These are phyloP conservation scores for Alternaria panax DNA, from an alignment of 2,329 filamentous ascomycete species.

Conservation along the genomic window DNA sequence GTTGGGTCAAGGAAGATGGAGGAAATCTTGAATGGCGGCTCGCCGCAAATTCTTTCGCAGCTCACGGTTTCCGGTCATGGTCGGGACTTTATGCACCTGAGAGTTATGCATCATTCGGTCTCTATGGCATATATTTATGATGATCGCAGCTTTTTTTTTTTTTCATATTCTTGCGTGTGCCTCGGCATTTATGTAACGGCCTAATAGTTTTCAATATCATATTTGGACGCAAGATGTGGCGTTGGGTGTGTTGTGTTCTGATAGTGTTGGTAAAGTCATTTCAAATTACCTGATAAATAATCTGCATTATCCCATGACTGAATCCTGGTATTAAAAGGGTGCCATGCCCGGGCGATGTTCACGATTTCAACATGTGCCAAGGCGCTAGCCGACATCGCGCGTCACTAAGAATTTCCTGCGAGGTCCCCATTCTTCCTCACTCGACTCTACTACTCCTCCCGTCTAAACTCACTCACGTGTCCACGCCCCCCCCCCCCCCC, in stretches of 20 bases:
- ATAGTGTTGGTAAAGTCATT: constrained; percentile 26
- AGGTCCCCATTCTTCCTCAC: constrained; percentile 9
- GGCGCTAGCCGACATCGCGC: constrained; percentile 5
- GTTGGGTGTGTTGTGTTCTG: constrained; percentile 7
- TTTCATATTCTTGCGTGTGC: constrained; percentile 20
- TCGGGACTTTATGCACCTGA: constrained; percentile 20
- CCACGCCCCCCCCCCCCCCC: constrained; percentile 10
- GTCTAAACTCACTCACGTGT: constrained; percentile 15
- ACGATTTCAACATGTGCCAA: neutral
- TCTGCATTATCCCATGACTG: neutral
- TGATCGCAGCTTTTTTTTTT: constrained; percentile 24
- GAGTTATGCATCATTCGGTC: constrained; percentile 15
- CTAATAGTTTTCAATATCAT: constrained; percentile 12
- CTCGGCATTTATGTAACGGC: constrained; percentile 21
- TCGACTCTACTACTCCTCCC: constrained; percentile 15
- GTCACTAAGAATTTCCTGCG: constrained; percentile 17
- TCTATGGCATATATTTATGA: constrained; percentile 32
- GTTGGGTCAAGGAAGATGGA: constrained; percentile 26
- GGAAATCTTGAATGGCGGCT: constrained; percentile 35
- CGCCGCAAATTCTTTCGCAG: constrained; percentile 21
- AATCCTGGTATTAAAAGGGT: neutral
- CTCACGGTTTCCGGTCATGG: constrained; percentile 16
- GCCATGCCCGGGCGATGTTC: neutral
- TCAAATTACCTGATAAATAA: neutral
- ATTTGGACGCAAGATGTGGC: constrained; percentile 17